Conservation (phyloP, 257 asterid genomes). For the Cordia subcordata region DNA sequence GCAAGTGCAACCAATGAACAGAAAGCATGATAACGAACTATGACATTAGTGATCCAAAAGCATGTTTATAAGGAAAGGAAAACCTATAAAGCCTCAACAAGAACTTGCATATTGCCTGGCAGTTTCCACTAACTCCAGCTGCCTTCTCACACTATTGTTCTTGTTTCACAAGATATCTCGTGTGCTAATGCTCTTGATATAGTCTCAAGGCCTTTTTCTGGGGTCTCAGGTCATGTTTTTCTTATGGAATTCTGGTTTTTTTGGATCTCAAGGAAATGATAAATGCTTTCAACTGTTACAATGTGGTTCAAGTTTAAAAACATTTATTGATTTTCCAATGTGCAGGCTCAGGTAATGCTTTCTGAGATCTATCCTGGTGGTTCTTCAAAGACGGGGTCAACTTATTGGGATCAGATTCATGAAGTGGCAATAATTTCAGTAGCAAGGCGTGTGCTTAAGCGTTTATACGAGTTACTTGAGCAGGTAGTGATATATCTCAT, state of each 20-base stretch:
- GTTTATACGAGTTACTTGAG: conserved; percentile 66
- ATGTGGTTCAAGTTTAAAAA: not conserved
- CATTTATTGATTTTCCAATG: conserved; percentile 16
- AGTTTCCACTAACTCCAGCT: too few species aligned
- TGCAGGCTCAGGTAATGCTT: conserved; percentile 89
- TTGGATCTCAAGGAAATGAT: not conserved
- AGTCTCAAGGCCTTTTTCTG: too few species aligned
- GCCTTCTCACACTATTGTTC: too few species aligned
- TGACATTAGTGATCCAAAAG: too few species aligned
- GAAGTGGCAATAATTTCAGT: conserved; percentile 81
- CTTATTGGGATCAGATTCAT: conserved; percentile 93
- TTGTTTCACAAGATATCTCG: too few species aligned
- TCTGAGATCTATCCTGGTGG: conserved; percentile 94
- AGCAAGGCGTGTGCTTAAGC: conserved; percentile 73
- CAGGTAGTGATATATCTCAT: conserved; percentile 46
- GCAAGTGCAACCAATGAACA: too few species aligned
- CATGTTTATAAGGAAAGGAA: too few species aligned
- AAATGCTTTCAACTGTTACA: not conserved
- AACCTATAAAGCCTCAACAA: too few species aligned
- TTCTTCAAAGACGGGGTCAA: conserved; percentile 76
- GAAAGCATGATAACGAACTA: too few species aligned
- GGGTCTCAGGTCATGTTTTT: not conserved
- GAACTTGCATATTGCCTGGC: too few species aligned
- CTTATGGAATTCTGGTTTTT: not conserved
- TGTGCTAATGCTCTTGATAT: too few species aligned